Conservation (phyloP, 2,329 filamentous ascomycete species). For the Aspergillus fumigatiaffinis region DNA sequence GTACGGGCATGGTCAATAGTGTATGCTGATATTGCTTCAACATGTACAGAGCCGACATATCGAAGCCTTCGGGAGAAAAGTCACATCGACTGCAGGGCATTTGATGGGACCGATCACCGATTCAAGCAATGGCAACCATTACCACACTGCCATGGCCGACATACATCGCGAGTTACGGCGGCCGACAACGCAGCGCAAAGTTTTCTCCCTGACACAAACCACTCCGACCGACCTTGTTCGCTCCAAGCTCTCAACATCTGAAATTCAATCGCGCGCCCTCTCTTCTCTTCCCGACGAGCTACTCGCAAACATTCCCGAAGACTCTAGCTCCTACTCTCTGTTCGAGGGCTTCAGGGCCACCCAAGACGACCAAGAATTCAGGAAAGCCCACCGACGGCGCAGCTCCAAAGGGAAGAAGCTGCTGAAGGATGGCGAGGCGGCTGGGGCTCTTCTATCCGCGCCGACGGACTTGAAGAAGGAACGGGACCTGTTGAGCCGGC, state of each 20-base stretch:
- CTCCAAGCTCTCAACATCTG: conserved; percentile 79
- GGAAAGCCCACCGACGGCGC: conserved; percentile 65
- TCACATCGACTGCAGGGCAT: conserved; percentile 87
- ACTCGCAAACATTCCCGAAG: conserved; percentile 81
- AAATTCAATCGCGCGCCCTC: conserved; percentile 91
- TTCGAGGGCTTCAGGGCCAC: conserved; percentile 96
- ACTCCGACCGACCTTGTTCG: conserved; percentile 92
- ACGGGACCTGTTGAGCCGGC: conserved; percentile 72
- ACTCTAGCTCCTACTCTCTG: conserved; percentile 80
- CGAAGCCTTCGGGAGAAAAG: conserved; percentile 90
- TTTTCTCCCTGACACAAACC: conserved; percentile 87
- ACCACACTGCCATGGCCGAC: conserved; percentile 81
- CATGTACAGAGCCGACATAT: conserved; percentile 69
- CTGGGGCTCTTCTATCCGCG: conserved; percentile 56
- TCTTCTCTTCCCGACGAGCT: conserved; percentile 87
- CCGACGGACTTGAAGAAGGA: conserved; percentile 75
- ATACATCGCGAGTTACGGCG: conserved; percentile 84
- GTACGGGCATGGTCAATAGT: not conserved
- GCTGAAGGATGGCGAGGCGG: conserved; percentile 58
- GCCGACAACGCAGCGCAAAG: conserved; percentile 77
- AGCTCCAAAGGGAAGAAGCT: conserved; percentile 73
- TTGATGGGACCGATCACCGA: conserved; percentile 69
- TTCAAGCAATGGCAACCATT: conserved; percentile 57
- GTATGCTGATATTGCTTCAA: conserved; percentile 10
- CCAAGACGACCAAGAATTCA: conserved; percentile 58